A percentile compares a stretch with the other conserved stretches of the same genome.
phyloP scores from a whole-genome alignment of 768 basidiomycete species.

The Russula vinacea region DNA sequence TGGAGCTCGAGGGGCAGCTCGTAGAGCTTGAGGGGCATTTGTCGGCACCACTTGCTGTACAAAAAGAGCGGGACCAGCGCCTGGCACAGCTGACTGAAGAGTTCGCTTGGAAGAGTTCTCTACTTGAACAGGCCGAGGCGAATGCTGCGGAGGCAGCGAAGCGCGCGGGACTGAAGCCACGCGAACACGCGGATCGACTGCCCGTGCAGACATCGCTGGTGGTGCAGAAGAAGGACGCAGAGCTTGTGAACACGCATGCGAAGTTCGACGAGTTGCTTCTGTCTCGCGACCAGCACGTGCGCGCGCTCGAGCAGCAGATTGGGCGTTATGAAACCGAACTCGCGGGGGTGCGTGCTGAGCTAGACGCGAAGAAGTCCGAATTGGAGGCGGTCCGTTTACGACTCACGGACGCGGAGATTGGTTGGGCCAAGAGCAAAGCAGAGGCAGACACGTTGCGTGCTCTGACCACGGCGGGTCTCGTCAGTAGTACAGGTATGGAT shows the following conservation, averaged over 20 bases:
- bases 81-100: conserved; percentile 68
- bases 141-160: conserved; percentile 69
- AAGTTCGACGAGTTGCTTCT: conserved; percentile 72
- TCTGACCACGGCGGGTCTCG: too few species aligned
- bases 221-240: conserved; percentile 79
- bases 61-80: conserved; percentile 62
- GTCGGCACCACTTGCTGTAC: conserved; percentile 47
- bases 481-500: conserved; percentile 67
- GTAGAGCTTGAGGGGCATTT: conserved; percentile 43
- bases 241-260: conserved; percentile 56
- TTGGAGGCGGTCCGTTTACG: conserved; percentile 63
- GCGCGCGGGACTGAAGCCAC: conserved; percentile 66
- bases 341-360: conserved; percentile 72
- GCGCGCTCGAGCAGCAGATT: conserved; percentile 49
- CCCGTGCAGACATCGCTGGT: conserved; percentile 67
- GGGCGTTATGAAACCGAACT: conserved; percentile 40
- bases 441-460: conserved; percentile 70
- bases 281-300: conserved; percentile 72
- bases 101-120: conserved; percentile 64
- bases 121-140: conserved; percentile 76
- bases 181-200: conserved; percentile 74
- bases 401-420: conserved; percentile 79
- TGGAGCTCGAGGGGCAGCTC: conserved; percentile 39
- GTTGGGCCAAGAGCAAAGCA: conserved; percentile 87
- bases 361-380: conserved; percentile 83